Base-by-base conservation (phyloP, 345 rosid species). In the Heritiera littoralis region DNA sequence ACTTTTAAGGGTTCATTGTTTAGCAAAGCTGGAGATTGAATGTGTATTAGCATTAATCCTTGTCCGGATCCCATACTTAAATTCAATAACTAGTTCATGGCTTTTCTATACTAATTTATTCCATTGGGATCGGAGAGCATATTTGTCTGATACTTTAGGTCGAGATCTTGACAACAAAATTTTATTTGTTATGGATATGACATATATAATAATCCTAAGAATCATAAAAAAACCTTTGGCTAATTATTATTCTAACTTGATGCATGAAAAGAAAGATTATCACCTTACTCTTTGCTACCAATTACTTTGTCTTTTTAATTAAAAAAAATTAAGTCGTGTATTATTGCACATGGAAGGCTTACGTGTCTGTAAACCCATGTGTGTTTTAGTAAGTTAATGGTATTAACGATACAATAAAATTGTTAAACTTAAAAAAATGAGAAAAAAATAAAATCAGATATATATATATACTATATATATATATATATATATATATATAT, bases 231-330 rank as follows among this genome's bases (percentile, higher is more conserved):
- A 14, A 41, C 0, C 43, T 71, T 20, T 49, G 15, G 13, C 23
- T 59, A 40, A 59, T 59, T 59, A 75, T 58, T 43, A 59, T 6
- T 59, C 48, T 18, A 74, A 54, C 2, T 74, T 2, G 49, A 18
- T 55, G 77, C 23, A 59, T 59, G 70, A 48, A 76, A 76, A 18
- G 48, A 49, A 30, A 15, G 66, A 43, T 75, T 59, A 56, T 74
- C 68, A 75, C 55, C 78, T 75, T 75, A 59, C 59, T 45, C 28
- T 43, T 40, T 75, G 45, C 68, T 75, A 40, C 78, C 60, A 52
- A 72, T 72, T 52, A 32, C 51, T 20, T 60, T 60, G 8, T 59
- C 54, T 43, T 74, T 60, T 45, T 43, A 75, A 58, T 58, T 40
- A 59, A 49, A 2, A 49, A 48, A 12, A 3, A 10, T 49, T 49